phyloP scores from a whole-genome alignment of 163 green algal genomes.

The Chlorella variabilis region DNA sequence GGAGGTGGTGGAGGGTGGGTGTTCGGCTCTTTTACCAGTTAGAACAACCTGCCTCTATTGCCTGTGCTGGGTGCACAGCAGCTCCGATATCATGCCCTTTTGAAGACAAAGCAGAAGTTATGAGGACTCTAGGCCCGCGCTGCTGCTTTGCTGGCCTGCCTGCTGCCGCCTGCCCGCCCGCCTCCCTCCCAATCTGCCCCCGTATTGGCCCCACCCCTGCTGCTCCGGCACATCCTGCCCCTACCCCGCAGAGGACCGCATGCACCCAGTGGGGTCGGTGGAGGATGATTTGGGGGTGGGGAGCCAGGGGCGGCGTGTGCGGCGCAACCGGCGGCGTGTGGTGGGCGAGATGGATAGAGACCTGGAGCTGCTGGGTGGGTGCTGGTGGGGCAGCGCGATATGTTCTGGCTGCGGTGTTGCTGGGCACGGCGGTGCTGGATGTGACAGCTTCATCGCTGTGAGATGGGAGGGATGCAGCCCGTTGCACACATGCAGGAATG shows the following conservation, averaged over 20 bases:
- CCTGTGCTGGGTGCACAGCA: too few relatives aligned
- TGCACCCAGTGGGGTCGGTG: constrained; percentile 32
- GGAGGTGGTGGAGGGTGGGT: constrained; percentile 6
- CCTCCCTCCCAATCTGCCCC: too few relatives aligned
- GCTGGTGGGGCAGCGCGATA: background rate
- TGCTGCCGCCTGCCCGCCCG: too few relatives aligned
- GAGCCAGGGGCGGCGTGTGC: constrained; percentile 5
- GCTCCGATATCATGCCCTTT: too few relatives aligned
- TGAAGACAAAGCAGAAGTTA: too few relatives aligned
- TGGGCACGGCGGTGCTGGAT: background rate
- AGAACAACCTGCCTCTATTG: background rate
- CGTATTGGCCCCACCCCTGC: too few relatives aligned
- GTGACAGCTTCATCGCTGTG: too few relatives aligned
- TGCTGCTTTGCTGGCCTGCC: too few relatives aligned
- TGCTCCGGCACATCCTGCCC: background rate
- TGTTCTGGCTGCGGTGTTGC: background rate
- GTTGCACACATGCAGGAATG: too few relatives aligned
- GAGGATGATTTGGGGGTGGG: constrained; percentile 33
- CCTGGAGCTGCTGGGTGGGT: constrained; percentile 34
- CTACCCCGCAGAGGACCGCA: background rate
- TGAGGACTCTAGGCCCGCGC: too few relatives aligned
- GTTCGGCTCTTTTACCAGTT: too few relatives aligned
- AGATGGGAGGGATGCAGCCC: too few relatives aligned
- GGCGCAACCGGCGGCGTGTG: constrained; percentile 33
- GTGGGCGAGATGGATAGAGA: constrained; percentile 29